Evolutionary conservation across 768 basidiomycete genomes (phyloP).

Genomic region (Collybia sp.): DNA sequence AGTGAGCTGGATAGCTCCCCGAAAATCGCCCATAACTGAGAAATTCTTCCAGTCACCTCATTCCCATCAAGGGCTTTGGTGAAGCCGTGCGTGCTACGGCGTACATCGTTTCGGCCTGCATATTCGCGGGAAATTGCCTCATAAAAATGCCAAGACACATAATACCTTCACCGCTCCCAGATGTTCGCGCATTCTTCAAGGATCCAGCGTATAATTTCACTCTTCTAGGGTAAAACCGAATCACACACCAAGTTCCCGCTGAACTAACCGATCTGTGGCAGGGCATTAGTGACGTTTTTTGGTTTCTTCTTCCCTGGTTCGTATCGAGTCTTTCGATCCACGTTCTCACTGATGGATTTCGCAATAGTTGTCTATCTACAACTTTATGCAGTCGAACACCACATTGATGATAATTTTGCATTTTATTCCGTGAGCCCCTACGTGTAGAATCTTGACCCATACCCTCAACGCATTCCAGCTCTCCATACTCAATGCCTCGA

Average conservation of each 20-base stretch:
- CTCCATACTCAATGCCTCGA: constrained; percentile 28
- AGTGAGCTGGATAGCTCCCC: background rate
- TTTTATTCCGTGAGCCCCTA: constrained; percentile 13
- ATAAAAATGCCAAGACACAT: constrained; percentile 9
- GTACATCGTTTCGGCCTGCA: constrained; percentile 18
- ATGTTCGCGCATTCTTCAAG: constrained; percentile 24
- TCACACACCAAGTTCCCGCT: too few relatives aligned
- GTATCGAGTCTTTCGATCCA: constrained; percentile 3
- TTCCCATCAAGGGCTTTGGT: constrained; percentile 19
- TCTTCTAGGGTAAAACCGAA: constrained; percentile 19
- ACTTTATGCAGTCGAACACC: constrained; percentile 16
- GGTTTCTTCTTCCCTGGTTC: constrained; percentile 10
- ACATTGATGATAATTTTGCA: constrained; percentile 8
- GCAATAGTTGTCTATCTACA: constrained; percentile 6
- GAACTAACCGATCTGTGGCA: background rate
- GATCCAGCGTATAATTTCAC: constrained; percentile 23
- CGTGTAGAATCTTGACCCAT: background rate
- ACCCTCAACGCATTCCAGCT: constrained; percentile 15
- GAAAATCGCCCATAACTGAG: too few relatives aligned
- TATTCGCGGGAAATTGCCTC: constrained; percentile 21
- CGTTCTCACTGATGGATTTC: too few relatives aligned
- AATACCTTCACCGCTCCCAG: constrained; percentile 7
- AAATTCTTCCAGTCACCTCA: constrained; percentile 13
- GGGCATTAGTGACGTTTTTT: constrained; percentile 4
- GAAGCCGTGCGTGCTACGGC: constrained; percentile 23